phyloP scores from a whole-genome alignment of 139 green algal species.

The Micromonas pusilla region DNA sequence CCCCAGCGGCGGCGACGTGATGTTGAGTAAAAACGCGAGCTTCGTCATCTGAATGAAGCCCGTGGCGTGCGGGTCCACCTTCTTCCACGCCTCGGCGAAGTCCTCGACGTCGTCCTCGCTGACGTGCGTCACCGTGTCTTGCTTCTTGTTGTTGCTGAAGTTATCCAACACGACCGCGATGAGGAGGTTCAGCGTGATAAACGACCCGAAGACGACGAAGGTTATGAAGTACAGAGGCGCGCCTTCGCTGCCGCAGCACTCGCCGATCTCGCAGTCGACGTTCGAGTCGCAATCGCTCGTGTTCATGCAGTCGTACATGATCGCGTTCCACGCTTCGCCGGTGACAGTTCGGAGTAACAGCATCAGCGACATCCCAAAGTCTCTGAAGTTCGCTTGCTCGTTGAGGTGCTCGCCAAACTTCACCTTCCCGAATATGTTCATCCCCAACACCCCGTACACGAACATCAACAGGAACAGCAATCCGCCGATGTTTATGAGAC shows the following conservation, averaged over 20 bases:
- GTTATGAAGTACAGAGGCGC: constrained; percentile 34
- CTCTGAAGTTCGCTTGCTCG: constrained; percentile 32
- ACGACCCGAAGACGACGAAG: constrained; percentile 32
- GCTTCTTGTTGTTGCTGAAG: constrained; percentile 30
- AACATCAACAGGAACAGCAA: constrained; percentile 38
- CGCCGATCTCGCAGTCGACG: constrained; percentile 1
- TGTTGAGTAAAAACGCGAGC: constrained; percentile 3
- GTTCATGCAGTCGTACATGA: constrained; percentile 42
- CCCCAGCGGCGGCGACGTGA: constrained; percentile 24
- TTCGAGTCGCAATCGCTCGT: constrained; percentile 1
- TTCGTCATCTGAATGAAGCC: constrained; percentile 23
- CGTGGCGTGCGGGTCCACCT: constrained; percentile 27
- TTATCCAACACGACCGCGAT: constrained; percentile 43
- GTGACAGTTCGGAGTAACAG: constrained; percentile 32
- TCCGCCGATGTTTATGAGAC: constrained; percentile 33
- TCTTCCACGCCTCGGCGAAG: constrained; percentile 23
- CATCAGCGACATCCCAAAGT: constrained; percentile 31
- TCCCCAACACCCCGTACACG: constrained; percentile 34
- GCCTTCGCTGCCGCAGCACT: constrained; percentile 32
- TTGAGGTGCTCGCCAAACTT: constrained; percentile 23
- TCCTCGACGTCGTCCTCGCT: constrained; percentile 18
- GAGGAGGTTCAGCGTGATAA: constrained; percentile 42
- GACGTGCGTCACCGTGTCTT: constrained; percentile 13
- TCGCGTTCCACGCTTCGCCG: constrained; percentile 39
- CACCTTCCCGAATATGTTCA: constrained; percentile 36